Evolutionary conservation across 768 basidiomycete species (phyloP).

Genomic region (Agaricus subrufescens): DNA sequence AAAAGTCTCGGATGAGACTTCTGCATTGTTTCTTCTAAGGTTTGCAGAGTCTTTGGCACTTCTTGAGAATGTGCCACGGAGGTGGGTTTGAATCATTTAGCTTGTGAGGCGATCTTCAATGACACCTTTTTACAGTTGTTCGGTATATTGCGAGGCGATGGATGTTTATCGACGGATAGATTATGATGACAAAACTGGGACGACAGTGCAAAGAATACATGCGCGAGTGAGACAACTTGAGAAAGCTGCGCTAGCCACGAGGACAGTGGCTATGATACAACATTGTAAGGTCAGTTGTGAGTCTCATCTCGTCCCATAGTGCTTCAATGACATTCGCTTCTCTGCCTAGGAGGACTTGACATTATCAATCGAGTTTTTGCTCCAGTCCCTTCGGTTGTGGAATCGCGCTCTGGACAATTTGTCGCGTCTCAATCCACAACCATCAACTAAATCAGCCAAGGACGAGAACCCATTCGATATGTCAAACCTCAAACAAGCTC

Average conservation of each 20-base stretch:
- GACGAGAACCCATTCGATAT: constrained; percentile 59
- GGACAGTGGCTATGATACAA: constrained; percentile 66
- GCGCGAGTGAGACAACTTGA: constrained; percentile 57
- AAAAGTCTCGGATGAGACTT: constrained; percentile 45
- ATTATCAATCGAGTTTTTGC: constrained; percentile 48
- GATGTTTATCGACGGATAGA: constrained; percentile 36
- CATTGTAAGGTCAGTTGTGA: constrained; percentile 47
- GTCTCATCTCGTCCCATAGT: neutral
- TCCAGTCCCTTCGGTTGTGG: constrained; percentile 75
- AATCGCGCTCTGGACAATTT: constrained; percentile 73
- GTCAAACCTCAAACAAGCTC: constrained; percentile 35
- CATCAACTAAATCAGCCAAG: constrained; percentile 20
- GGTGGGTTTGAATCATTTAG: constrained; percentile 32
- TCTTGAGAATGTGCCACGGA: constrained; percentile 51
- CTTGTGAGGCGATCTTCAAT: neutral
- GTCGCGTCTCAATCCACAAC: constrained; percentile 47
- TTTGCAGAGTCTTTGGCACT: constrained; percentile 63
- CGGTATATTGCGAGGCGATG: constrained; percentile 58
- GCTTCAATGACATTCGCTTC: neutral
- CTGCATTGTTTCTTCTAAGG: constrained; percentile 53
- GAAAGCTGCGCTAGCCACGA: constrained; percentile 67
- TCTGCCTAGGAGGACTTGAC: constrained; percentile 55
- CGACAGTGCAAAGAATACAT: constrained; percentile 55
- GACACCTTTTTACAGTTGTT: constrained; percentile 29
- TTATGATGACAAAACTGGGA: constrained; percentile 39